Base-by-base conservation (phyloP, 2,329 filamentous ascomycete genomes). In the Cercospora brassicicola region DNA sequence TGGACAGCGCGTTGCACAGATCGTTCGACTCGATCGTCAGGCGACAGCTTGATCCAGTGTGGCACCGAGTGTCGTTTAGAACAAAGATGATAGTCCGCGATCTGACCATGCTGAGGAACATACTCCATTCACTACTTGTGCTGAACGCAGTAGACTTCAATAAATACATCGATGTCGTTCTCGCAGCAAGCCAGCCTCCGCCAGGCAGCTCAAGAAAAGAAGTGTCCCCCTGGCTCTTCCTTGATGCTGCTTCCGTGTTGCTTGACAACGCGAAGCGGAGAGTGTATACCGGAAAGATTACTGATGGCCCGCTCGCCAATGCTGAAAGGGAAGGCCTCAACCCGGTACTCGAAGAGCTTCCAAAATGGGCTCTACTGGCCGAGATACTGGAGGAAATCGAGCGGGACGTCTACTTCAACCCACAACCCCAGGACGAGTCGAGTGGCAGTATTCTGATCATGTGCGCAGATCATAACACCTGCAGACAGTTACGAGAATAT, bases 31-130 rank as follows among this genome's bases (percentile, higher is more conserved):
- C 91, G 68, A 90, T 94, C 65, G 89, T 99, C 61, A 87, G 94
- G 69, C 87, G 94, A 67, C 95, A 99, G 79, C 83, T 99, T 18
- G 94, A 98, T 76, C 94, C 94, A 4, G 94, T 98, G 67, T 99
- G 95, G 95, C 95, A 99, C 82, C 89, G 95, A 64, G 92, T 97
- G 62, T 97, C 91, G 78, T 96, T 92, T 85, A 93, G 95, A 80
- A 98, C 94, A 2, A 92, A 91, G 75, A 94, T 97, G 80, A 97
- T 99, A 73, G 94, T 96, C 66, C 91, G 90, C 74, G 95, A 98
- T 77, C 80, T 99, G 73, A 91, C 90, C 0, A 89, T 97, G 18
- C 84, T 99, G 42, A 88, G 94, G 66, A 89, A 88, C 23, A 90
- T 98, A 78, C 85, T 99, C 15, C 91, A 94, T 74, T 87, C 86